phyloP scores from a whole-genome alignment of 2,329 filamentous ascomycete genomes.

The Domatiomyces globalis region DNA sequence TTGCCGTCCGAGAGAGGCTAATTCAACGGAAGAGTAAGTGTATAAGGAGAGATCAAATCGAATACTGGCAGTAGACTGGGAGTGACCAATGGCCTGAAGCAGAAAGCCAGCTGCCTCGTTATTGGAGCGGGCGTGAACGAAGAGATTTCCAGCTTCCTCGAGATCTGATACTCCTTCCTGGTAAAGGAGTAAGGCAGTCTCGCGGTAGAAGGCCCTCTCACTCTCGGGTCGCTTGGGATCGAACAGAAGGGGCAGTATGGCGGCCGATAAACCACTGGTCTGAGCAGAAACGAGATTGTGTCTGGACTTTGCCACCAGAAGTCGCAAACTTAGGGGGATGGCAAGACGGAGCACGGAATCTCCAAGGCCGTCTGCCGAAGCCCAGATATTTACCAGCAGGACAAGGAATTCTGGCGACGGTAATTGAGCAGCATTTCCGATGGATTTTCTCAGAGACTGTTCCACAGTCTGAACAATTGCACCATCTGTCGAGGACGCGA shows the following conservation, averaged over 20 bases:
- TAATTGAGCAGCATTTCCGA: constrained; percentile 11
- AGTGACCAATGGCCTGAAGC: constrained; percentile 57
- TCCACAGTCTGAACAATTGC: background rate
- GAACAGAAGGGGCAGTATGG: constrained; percentile 51
- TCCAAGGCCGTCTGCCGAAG: background rate
- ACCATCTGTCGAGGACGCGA: background rate
- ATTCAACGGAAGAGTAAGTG: constrained; percentile 80
- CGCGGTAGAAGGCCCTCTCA: constrained; percentile 47
- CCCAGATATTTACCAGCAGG: constrained; percentile 16
- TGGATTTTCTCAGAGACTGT: constrained; percentile 8
- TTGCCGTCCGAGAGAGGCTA: constrained; percentile 66
- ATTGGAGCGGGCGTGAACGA: constrained; percentile 40
- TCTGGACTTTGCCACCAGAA: constrained; percentile 46
- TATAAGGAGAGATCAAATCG: constrained; percentile 85
- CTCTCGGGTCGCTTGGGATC: constrained; percentile 37
- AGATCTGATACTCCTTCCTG: constrained; percentile 66
- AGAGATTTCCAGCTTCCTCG: constrained; percentile 70
- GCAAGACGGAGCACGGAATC: constrained; percentile 30
- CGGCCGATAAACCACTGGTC: constrained; percentile 54
- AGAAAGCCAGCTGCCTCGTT: constrained; percentile 51
- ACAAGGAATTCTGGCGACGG: constrained; percentile 18
- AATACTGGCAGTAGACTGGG: constrained; percentile 68
- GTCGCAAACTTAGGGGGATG: constrained; percentile 49
- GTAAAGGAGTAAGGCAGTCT: constrained; percentile 53
- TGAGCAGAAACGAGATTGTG: constrained; percentile 61